Conservation (phyloP, 495 filamentous ascomycete genomes). For the Penicillium robsamsonii region DNA sequence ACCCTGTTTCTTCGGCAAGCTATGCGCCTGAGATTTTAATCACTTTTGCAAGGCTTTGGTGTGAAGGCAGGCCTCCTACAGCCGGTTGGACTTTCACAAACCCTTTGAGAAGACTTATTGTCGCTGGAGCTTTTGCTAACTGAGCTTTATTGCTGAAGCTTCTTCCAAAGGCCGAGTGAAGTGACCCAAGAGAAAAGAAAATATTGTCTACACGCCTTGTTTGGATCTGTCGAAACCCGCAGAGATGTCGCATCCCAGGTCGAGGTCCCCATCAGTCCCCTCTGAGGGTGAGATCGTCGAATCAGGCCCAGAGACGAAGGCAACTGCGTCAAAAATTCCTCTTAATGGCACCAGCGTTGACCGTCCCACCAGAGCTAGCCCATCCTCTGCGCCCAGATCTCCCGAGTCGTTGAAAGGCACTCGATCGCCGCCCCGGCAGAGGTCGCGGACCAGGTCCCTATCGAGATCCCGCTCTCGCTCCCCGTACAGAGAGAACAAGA, state of each 20-base stretch:
- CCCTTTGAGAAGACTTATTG: constrained; percentile 19
- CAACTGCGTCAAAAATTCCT: constrained; percentile 74
- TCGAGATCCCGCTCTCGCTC: constrained; percentile 44
- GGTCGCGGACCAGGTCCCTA: constrained; percentile 39
- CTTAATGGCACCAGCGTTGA: constrained; percentile 73
- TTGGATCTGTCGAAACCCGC: constrained; percentile 1
- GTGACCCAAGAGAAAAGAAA: constrained; percentile 7
- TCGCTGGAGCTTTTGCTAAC: constrained; percentile 35
- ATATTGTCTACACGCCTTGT: neutral
- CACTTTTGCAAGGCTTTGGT: constrained; percentile 31
- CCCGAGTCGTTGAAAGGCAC: constrained; percentile 39
- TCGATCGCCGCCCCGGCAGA: constrained; percentile 41
- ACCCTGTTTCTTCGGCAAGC: neutral
- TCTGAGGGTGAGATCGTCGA: constrained; percentile 88
- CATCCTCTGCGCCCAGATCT: constrained; percentile 50
- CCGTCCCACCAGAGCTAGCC: constrained; percentile 62
- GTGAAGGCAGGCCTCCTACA: constrained; percentile 40
- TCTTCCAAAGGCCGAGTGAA: constrained; percentile 28
- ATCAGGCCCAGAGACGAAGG: constrained; percentile 65
- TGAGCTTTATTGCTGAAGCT: constrained; percentile 22
- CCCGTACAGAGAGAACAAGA: constrained; percentile 48
- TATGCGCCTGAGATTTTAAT: constrained; percentile 24
- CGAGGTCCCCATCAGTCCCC: constrained; percentile 49
- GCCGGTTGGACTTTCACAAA: constrained; percentile 51
- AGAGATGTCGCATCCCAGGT: constrained; percentile 40